Percentiles rank a stretch among this genome's conserved stretches.
These are phyloP conservation scores for Suillus paluster DNA, from an alignment of 768 basidiomycete genomes.

Conservation along the genomic window DNA sequence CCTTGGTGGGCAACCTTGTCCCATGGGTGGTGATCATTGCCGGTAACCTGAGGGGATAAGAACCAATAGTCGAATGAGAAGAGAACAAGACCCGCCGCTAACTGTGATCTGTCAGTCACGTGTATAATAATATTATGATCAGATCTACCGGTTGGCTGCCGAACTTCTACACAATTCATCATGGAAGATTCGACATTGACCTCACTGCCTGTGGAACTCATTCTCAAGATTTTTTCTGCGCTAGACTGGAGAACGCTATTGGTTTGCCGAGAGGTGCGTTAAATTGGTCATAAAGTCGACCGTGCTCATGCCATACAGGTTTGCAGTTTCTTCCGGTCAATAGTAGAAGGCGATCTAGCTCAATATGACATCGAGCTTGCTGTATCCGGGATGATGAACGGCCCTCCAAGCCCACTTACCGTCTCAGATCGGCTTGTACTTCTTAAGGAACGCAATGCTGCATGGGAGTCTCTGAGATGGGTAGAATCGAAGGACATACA, in stretches of 20 bases:
- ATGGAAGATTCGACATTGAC: constrained; percentile 14
- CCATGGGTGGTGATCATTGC: constrained; percentile 32
- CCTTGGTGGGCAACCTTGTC: constrained; percentile 38
- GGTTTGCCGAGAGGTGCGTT: constrained; percentile 32
- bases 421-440: constrained; percentile 40
- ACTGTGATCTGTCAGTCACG: constrained; percentile 22
- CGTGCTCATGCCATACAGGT: constrained; percentile 27
- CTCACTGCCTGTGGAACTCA: constrained; percentile 28
- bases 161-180: background rate
- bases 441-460: constrained; percentile 42
- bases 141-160: background rate
- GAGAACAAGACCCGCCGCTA: constrained; percentile 4
- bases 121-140: constrained; percentile 9
- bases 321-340: constrained; percentile 34
- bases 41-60: background rate
- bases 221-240: constrained; percentile 23
- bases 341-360: constrained; percentile 34
- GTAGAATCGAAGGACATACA: constrained; percentile 34
- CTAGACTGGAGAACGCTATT: constrained; percentile 30
- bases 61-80: constrained; percentile 2
- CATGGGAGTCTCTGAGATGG: constrained; percentile 47
- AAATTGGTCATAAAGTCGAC: background rate
- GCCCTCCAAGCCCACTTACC: constrained; percentile 31
- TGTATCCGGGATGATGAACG: constrained; percentile 46
- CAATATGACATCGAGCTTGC: constrained; percentile 52